Evolutionary conservation across 192 early-diverging fungal species (phyloP).

Genomic region (Mortierella hygrophila): DNA sequence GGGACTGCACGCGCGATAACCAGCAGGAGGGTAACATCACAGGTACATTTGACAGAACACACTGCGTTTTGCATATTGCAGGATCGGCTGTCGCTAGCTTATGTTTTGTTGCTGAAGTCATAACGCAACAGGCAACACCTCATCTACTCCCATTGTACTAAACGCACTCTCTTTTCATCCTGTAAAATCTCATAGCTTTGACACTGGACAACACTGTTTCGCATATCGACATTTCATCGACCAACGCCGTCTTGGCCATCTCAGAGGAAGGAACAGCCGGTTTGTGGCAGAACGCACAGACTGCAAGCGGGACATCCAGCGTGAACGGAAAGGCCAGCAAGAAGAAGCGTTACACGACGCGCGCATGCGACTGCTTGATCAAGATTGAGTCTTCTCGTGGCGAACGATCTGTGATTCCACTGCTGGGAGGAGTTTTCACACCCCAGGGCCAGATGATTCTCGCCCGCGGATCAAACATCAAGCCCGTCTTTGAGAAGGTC

Average conservation of each 20-base stretch:
- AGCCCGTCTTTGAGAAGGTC: slow-evolving; percentile 67
- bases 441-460: slow-evolving; percentile 59
- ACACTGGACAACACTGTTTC: slow-evolving; percentile 63
- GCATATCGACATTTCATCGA: slow-evolving; percentile 60
- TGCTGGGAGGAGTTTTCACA: slow-evolving; percentile 61
- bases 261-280: slow-evolving; percentile 67
- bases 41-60: slow-evolving; percentile 19
- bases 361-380: slow-evolving; percentile 57
- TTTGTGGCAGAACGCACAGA: slow-evolving; percentile 64
- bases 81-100: background rate
- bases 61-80: background rate
- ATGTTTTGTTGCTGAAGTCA: background rate
- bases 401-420: slow-evolving; percentile 54
- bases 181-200: slow-evolving; percentile 38
- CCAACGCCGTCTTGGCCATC: slow-evolving; percentile 61
- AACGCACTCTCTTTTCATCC: background rate
- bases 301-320: slow-evolving; percentile 39
- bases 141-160: background rate
- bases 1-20: slow-evolving; percentile 60
- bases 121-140: background rate
- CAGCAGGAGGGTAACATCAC: slow-evolving; percentile 57
- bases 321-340: slow-evolving; percentile 53
- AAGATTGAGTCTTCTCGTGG: slow-evolving; percentile 59
- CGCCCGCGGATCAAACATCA: slow-evolving; percentile 64
- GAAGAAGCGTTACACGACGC: slow-evolving; percentile 61